Evolutionary conservation across 2,329 filamentous ascomycete genomes (phyloP).

Genomic region (Trichophaea hybrida): DNA sequence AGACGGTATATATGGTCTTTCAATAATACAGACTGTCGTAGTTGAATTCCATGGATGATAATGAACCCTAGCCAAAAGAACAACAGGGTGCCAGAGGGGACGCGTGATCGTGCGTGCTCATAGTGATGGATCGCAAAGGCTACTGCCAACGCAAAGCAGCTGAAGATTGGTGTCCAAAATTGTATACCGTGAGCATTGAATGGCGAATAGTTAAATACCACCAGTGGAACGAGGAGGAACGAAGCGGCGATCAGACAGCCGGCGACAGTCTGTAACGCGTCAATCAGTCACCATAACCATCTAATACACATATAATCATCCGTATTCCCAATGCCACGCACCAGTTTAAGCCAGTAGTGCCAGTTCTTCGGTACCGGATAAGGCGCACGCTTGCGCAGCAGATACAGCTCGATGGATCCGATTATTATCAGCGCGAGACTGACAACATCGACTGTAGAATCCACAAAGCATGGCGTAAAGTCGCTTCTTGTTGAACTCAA

Average conservation of each 20-base stretch:
- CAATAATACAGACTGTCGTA: slow-evolving; percentile 72
- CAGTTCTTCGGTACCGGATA: slow-evolving; percentile 63
- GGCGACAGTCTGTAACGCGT: slow-evolving; percentile 11
- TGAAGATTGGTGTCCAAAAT: slow-evolving; percentile 65
- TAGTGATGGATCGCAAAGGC: slow-evolving; percentile 71
- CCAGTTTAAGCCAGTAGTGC: slow-evolving; percentile 89
- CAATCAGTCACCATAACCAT: background rate
- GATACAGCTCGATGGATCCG: slow-evolving; percentile 65
- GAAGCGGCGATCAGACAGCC: slow-evolving; percentile 48
- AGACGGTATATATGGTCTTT: slow-evolving; percentile 51
- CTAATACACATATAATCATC: background rate
- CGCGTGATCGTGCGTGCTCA: slow-evolving; percentile 68
- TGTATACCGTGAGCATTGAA: slow-evolving; percentile 71
- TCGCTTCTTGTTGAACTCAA: slow-evolving; percentile 77
- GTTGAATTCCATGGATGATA: slow-evolving; percentile 63
- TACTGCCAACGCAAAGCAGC: slow-evolving; percentile 55
- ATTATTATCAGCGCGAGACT: slow-evolving; percentile 65
- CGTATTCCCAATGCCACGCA: slow-evolving; percentile 33
- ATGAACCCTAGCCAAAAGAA: slow-evolving; percentile 87
- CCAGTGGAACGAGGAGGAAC: slow-evolving; percentile 51
- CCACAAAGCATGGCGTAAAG: slow-evolving; percentile 94
- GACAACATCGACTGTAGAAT: slow-evolving; percentile 69
- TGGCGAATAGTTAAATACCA: slow-evolving; percentile 59
- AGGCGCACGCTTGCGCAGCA: slow-evolving; percentile 56
- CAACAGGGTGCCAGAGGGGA: slow-evolving; percentile 74